phyloP scores from a whole-genome alignment of 2,329 filamentous ascomycete genomes.

The Pseudogymnoascus pannorum region DNA sequence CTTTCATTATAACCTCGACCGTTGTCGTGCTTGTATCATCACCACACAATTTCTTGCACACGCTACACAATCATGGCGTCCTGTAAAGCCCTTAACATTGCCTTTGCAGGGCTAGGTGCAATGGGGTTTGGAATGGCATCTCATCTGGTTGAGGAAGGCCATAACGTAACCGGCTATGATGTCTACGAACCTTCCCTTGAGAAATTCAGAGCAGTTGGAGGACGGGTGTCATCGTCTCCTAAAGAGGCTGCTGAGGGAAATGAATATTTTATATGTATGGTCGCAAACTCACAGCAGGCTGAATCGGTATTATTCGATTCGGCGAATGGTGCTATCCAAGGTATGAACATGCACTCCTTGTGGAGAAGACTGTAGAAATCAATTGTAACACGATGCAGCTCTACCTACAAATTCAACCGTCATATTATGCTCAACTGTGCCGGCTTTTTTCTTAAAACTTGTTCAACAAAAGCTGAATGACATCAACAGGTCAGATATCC shows the following conservation, averaged over 20 bases:
- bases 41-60: background rate
- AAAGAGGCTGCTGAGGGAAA: slow-evolving; percentile 53
- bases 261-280: slow-evolving; percentile 64
- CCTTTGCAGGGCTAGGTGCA: slow-evolving; percentile 69
- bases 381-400: slow-evolving; percentile 1
- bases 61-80: background rate
- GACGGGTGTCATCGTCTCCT: slow-evolving; percentile 50
- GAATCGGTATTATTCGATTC: slow-evolving; percentile 57
- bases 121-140: slow-evolving; percentile 81
- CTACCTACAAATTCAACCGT: slow-evolving; percentile 49
- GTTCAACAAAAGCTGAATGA: slow-evolving; percentile 50
- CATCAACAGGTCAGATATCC: slow-evolving; percentile 52
- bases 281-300: slow-evolving; percentile 64
- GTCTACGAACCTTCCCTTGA: slow-evolving; percentile 61
- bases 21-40: background rate
- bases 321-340: slow-evolving; percentile 41
- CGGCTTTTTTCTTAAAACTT: slow-evolving; percentile 56
- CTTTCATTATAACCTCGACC: background rate
- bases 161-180: slow-evolving; percentile 63
- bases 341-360: background rate
- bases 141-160: slow-evolving; percentile 60
- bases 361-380: slow-evolving; percentile 17
- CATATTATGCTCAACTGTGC: slow-evolving; percentile 64
- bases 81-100: slow-evolving; percentile 40
- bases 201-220: slow-evolving; percentile 56